Evolutionary conservation across 495 filamentous ascomycete genomes (phyloP), one percentile per base, ranked within the genome.

Genomic region (Penicillium cosmopolitanum): DNA sequence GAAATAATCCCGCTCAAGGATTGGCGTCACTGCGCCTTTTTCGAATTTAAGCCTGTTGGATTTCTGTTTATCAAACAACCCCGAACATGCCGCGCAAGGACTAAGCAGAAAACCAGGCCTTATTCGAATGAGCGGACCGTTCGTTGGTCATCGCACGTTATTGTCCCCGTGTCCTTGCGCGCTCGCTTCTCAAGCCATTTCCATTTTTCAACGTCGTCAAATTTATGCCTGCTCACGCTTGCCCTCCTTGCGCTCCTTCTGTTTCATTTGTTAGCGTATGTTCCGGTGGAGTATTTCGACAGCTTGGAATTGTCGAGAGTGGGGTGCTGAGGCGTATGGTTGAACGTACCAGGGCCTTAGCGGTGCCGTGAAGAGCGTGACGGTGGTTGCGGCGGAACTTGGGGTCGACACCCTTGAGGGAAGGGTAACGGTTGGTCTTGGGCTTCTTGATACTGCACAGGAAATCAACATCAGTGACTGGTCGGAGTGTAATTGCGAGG

Each of bases 381-480:
- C 92, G 90, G 84, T 98, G 96, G 85, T 98, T 98, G 81, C 95
- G 87, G 78, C 95, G 89, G 87, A 98, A 98, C 87, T 98, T 98
- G 75, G 95, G 92, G 84, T 98, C 95, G 73, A 94, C 96, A 76
- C 95, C 95, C 71, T 97, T 97, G 67, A 98, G 87, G 73, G 94
- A 97, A 64, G 96, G 95, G 83, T 98, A 98, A 85, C 95, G 85
- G 81, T 93, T 85, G 77, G 95, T 98, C 86, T 96, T 98, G 48
- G 96, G 96, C 88, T 96, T 97, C 90, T 98, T 98, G 88, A 98
- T 98, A 83, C 95, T 96, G 77, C 73, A 72, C 51, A 51, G 19
- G 58, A 51, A 60, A 58, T 15, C 47, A 34, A 66, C 63, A 65
- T 81, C 68, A 82, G 78, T 58, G 63, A 60, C 13, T 44, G 16